Evolutionary conservation across 2,329 filamentous ascomycete genomes (phyloP), one percentile per base, ranked within the genome.

Genomic region (Aspergillus novoparasiticus): DNA sequence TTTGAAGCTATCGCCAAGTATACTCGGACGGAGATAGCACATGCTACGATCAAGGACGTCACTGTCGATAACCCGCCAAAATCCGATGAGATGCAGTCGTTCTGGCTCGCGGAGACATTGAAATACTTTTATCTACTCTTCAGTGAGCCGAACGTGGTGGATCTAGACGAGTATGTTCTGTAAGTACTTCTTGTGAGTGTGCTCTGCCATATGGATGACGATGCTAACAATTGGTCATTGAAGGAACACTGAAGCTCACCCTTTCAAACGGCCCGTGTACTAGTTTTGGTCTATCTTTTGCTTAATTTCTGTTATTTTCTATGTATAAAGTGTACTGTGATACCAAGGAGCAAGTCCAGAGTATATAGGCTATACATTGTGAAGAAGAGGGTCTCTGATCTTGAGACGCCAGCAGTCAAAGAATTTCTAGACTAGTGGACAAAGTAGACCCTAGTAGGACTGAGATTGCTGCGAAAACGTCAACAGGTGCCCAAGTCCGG

Each of bases 51-150:
- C 61, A 80, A 84, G 63, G 89, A 93, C 70, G 88, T 93, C 30
- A 89, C 85, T 48, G 79, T 80, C 50, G 76, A 79, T 63, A 76
- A 71, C 16, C 80, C 81, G 5, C 69, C 69, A 14, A 75, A 80
- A 32, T 70, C 82, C 62, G 87, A 91, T 72, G 84, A 84, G 58
- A 91, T 92, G 89, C 89, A 92, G 80, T 90, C 88, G 65, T 92
- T 92, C 75, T 92, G 90, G 89, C 81, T 90, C 43, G 80, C 79
- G 6, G 80, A 82, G 74, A 82, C 80, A 11, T 67, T 83, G 57
- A 82, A 82, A 66, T 82, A 82, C 66, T 82, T 81, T 66, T 82
- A 82, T 64, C 72, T 82, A 28, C 71, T 82, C 39, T 82, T 81
- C 71, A 80, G 79, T 60, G 79, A 82, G 43, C 77, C 80, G 11